Conservation (phyloP, 257 asterid species). For the Mentha longifolia region DNA sequence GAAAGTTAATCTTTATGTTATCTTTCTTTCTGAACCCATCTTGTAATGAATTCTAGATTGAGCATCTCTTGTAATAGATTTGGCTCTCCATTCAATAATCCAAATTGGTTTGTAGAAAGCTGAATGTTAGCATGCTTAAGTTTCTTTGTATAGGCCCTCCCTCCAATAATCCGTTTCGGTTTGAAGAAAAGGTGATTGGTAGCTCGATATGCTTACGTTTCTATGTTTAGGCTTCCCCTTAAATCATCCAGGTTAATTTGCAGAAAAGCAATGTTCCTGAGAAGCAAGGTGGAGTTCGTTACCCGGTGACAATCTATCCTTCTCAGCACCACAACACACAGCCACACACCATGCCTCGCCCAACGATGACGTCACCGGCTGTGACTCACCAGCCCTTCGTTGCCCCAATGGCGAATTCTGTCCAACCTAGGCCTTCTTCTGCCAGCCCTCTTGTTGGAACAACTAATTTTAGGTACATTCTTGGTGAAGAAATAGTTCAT, state of each 20-base stretch:
- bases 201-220: too few species aligned
- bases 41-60: background rate
- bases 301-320: constrained; percentile 47
- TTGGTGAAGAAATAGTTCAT: background rate
- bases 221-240: background rate
- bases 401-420: constrained; percentile 30
- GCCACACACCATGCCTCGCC: constrained; percentile 21
- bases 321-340: constrained; percentile 11
- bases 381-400: constrained; percentile 26
- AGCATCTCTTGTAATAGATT: background rate
- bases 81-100: too few species aligned
- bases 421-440: constrained; percentile 41
- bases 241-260: constrained; percentile 10
- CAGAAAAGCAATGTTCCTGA: constrained; percentile 55
- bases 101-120: too few species aligned
- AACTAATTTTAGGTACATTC: constrained; percentile 33
- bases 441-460: constrained; percentile 63
- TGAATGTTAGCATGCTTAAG: background rate
- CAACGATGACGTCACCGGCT: constrained; percentile 41
- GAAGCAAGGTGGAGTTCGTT: constrained; percentile 51
- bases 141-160: background rate
- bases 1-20: background rate
- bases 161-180: background rate
- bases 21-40: background rate
- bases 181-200: constrained; percentile 46